Evolutionary conservation across 2,329 filamentous ascomycete genomes (phyloP), one percentile per base, ranked within the genome.

Genomic region (Nemania abortiva): DNA sequence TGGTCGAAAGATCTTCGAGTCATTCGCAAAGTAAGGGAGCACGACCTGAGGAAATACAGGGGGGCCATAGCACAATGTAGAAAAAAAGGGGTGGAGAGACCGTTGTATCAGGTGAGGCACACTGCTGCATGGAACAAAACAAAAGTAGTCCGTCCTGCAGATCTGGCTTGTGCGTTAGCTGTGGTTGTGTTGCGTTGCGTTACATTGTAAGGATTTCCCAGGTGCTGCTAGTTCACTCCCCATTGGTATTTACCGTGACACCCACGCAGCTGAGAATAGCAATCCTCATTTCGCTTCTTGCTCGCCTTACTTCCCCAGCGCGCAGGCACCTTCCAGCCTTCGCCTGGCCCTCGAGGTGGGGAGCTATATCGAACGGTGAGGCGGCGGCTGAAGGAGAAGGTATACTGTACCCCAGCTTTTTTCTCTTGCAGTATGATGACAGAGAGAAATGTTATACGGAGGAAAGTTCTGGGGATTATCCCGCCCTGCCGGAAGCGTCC

Each of bases 71-170:
- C 3, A 50, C 20, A 50, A 50, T 24, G 47, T 49, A 27, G 50
- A 31, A 10, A 53, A 31, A 53, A 31, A 18, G 50, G 22, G 50
- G 27, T 7, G 5, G 6, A 49, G 31, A 55, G 18, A 49, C 39
- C 39, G 54, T 49, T 70, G 68, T 67, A 63, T 68, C 68, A 70
- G 68, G 68, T 70, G 62, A 70, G 42, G 58, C 65, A 53, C 47
- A 29, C 27, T 56, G 29, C 60, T 62, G 68, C 64, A 68, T 58
- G 52, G 60, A 68, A 61, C 61, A 65, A 62, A 61, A 64, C 52
- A 9, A 37, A 37, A 20, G 52, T 20, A 29, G 24, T 39, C 50
- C 13, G 56, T 53, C 65, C 59, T 68, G 65, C 62, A 70, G 68
- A 62, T 63, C 62, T 66, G 47, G 64, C 61, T 59, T 55, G 34